These are phyloP conservation scores for Allantophomopsis cytisporea DNA, from an alignment of 2,329 filamentous ascomycete species.

Conservation along the genomic window DNA sequence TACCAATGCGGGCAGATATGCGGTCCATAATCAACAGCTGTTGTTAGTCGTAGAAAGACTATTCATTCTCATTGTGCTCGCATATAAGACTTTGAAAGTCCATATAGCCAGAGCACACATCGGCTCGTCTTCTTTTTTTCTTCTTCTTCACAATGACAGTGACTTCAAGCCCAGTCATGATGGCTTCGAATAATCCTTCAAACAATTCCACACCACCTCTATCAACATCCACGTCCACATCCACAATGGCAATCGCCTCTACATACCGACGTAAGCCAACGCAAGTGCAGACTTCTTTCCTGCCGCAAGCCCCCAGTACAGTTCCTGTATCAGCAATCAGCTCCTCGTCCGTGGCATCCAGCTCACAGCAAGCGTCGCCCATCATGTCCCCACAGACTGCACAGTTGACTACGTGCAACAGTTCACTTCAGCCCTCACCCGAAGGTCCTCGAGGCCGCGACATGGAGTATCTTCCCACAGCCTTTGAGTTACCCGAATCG, in stretches of 20 bases:
- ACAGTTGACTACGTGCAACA: slow-evolving; percentile 37
- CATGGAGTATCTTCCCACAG: slow-evolving; percentile 34
- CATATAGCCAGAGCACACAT: not conserved
- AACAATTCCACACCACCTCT: slow-evolving; percentile 1
- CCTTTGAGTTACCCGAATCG: slow-evolving; percentile 63
- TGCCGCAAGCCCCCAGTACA: slow-evolving; percentile 18
- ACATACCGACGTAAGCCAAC: slow-evolving; percentile 11
- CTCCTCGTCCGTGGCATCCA: slow-evolving; percentile 40
- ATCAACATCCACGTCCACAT: slow-evolving; percentile 7
- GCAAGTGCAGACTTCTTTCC: slow-evolving; percentile 17
- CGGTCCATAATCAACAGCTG: not conserved
- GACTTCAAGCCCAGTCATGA: slow-evolving; percentile 8
- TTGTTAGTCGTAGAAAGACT: slow-evolving; percentile 1
- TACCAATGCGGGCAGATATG: slow-evolving; percentile 1
- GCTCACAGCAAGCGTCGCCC: slow-evolving; percentile 40
- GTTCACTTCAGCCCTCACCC: slow-evolving; percentile 54
- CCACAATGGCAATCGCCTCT: slow-evolving; percentile 6
- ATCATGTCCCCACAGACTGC: slow-evolving; percentile 39
- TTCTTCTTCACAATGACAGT: slow-evolving; percentile 7
- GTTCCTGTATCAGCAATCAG: slow-evolving; percentile 39
- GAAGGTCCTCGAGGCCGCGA: slow-evolving; percentile 44
- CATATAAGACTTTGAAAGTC: not conserved
- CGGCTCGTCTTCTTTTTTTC: not conserved
- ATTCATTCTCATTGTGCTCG: not conserved
- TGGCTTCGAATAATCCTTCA: slow-evolving; percentile 5